Percentiles rank a stretch among this genome's conserved stretches.
Evolutionary conservation across 1,284 basidiomycete species (phyloP).

Genomic region (Irpex sp.): DNA sequence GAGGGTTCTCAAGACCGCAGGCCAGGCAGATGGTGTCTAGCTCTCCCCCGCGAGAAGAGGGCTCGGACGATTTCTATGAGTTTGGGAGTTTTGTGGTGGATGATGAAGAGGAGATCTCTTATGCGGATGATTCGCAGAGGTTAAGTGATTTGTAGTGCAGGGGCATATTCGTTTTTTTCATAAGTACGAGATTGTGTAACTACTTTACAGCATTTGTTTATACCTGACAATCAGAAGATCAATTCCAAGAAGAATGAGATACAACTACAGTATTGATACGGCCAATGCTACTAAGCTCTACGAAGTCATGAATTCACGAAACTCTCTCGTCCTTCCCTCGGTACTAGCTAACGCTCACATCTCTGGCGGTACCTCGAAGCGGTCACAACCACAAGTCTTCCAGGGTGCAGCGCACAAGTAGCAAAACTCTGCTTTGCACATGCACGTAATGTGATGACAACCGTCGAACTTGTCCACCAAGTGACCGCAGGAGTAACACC

Average conservation of each 20-base stretch:
- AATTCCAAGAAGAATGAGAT: too few relatives aligned
- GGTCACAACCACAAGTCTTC: conserved; percentile 50
- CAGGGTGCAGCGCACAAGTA: conserved; percentile 49
- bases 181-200: background rate
- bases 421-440: conserved; percentile 33
- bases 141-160: background rate
- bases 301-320: background rate
- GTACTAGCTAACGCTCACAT: background rate
- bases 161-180: background rate
- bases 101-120: conserved; percentile 57
- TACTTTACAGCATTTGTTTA: background rate
- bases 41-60: conserved; percentile 50
- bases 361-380: conserved; percentile 46
- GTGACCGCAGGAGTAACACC: conserved; percentile 37
- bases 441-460: conserved; percentile 39
- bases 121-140: background rate
- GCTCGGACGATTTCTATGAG: conserved; percentile 55
- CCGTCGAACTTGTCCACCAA: conserved; percentile 34
- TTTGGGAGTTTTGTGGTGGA: conserved; percentile 75
- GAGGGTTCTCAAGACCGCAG: conserved; percentile 19
- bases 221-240: background rate
- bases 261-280: too few relatives aligned
- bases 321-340: background rate
- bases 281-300: background rate
- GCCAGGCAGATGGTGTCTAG: conserved; percentile 40